Base-by-base conservation (phyloP, 179 eudicot genomes). In the Spinacia oleracea region DNA sequence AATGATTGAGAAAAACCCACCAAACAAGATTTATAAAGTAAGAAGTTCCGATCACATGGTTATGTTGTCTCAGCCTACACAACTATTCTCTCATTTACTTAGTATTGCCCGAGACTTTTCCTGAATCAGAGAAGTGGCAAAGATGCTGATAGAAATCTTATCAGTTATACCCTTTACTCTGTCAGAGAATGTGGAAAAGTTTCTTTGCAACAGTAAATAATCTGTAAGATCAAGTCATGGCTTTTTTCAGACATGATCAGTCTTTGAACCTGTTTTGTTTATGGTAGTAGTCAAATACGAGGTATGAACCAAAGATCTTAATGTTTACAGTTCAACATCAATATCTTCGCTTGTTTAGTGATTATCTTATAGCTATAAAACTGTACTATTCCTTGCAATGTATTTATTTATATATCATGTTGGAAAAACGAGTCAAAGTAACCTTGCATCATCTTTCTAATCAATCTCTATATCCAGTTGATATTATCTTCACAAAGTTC, bases 11-110 rank as follows among this genome's bases (percentile, higher is more conserved):
- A 65, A 79, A 18, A 79, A 73, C 58, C 82, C 82, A 5, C 82
- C 82, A 7, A 46, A 53, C 72, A 51, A 29, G 65, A 48, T 73
- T 20, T 69, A n/a, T 18, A 64, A 8, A 0, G 53, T 79, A 35
- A 38, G 7, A 18, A 59, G 34, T 40, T 79, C 82, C 0, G 82
- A 79, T 73, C 82, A 79, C 40, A 79, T 79, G 82, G 77, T 65
- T 32, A 73, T 79, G 82, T 7, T 55, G 1, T 79, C 77, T 65
- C 71, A 79, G 23, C 77, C 82, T 31, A 40, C 32, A 15, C 66
- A 79, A 42, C 73, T 79, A 16, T 34, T 64, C 9, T 64, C 73
- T 65, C 67, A 45, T 50, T 40, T 79, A 12, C 53, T 64, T 45
- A 35, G 16, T 9, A 40, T 79, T 73, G 73, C 77, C 0, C 65